Percentiles rank a stretch among this genome's conserved stretches.
phyloP scores from a whole-genome alignment of 345 rosid species.

The Aethionema arabicum region DNA sequence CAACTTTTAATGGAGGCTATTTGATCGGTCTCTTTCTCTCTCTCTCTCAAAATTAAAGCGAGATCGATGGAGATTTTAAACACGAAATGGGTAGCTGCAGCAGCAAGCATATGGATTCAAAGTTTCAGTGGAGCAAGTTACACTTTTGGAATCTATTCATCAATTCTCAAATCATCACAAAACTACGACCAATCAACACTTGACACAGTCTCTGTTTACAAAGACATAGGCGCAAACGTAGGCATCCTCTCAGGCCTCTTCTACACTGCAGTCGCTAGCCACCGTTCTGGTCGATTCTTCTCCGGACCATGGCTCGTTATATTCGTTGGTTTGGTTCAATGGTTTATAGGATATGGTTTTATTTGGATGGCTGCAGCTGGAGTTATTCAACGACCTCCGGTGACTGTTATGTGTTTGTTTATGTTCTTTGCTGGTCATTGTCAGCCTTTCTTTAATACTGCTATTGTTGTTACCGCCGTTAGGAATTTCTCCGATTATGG shows the following conservation, averaged over 20 bases:
- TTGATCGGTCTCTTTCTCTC: background rate
- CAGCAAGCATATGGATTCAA: conserved; percentile 93
- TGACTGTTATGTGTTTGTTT: conserved; percentile 70
- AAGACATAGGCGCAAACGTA: conserved; percentile 86
- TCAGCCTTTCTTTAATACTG: conserved; percentile 72
- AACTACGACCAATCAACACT: conserved; percentile 85
- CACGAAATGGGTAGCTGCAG: conserved; percentile 70
- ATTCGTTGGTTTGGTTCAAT: conserved; percentile 61
- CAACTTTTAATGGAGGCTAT: conserved; percentile 18
- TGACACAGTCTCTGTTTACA: conserved; percentile 89
- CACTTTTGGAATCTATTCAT: conserved; percentile 83
- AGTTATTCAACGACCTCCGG: conserved; percentile 59
- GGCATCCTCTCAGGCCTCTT: conserved; percentile 83
- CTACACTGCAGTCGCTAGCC: conserved; percentile 53
- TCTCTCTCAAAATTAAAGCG: too few species aligned
- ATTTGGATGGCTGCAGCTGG: conserved; percentile 92
- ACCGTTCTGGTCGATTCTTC: conserved; percentile 30
- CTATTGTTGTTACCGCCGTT: conserved; percentile 70
- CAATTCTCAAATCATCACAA: conserved; percentile 76
- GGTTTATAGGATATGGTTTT: conserved; percentile 65
- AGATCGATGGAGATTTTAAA: conserved; percentile 39
- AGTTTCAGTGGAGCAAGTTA: conserved; percentile 68
- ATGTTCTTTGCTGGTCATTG: conserved; percentile 72
- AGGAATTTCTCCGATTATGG: conserved; percentile 64
- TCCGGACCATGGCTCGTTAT: conserved; percentile 75